Evolutionary conservation across 768 basidiomycete species (phyloP).

Genomic region (Mycena galericulata): DNA sequence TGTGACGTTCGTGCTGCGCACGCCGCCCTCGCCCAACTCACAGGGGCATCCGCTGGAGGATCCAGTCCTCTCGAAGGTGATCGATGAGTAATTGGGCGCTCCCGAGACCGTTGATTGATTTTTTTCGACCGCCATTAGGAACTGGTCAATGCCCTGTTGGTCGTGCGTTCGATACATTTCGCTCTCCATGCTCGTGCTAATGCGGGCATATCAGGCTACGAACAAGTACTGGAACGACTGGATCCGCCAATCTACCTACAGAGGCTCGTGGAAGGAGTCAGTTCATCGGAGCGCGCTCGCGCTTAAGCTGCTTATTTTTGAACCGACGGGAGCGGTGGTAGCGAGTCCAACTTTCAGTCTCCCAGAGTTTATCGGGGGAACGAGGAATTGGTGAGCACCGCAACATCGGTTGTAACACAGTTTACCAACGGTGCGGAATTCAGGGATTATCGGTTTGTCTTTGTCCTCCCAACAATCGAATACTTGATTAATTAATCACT

Average conservation of each 20-base stretch:
- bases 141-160: conserved; percentile 67
- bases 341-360: conserved; percentile 96
- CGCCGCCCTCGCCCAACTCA: conserved; percentile 58
- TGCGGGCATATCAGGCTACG: conserved; percentile 61
- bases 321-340: conserved; percentile 94
- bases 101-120: not conserved
- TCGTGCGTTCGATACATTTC: conserved; percentile 51
- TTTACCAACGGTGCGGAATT: not conserved
- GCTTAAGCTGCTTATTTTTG: conserved; percentile 91
- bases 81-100: not conserved
- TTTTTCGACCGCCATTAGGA: conserved; percentile 51
- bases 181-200: not conserved
- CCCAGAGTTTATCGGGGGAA: conserved; percentile 82
- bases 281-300: conserved; percentile 95
- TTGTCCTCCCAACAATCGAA: not conserved
- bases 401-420: not conserved
- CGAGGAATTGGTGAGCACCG: conserved; percentile 79
- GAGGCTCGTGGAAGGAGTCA: conserved; percentile 95
- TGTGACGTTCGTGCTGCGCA: conserved; percentile 89
- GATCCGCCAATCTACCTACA: conserved; percentile 91
- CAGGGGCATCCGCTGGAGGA: conserved; percentile 70
- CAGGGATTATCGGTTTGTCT: conserved; percentile 73
- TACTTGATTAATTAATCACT: no score
- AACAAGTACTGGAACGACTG: conserved; percentile 89
- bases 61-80: conserved; percentile 76